Evolutionary conservation across 345 rosid species (phyloP).

Genomic region (Dimocarpus longan): DNA sequence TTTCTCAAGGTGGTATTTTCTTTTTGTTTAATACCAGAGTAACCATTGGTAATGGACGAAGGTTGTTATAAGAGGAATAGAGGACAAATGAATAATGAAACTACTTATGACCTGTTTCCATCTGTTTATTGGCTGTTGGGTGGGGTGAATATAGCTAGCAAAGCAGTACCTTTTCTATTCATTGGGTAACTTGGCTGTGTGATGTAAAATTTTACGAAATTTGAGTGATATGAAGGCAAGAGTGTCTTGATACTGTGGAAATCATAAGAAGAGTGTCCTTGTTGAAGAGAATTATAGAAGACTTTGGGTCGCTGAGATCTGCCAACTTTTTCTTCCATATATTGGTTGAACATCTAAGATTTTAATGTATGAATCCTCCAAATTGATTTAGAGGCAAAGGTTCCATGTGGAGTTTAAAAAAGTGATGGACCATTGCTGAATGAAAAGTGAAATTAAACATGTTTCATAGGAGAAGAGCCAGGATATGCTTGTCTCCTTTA

Average conservation of each 20-base stretch:
- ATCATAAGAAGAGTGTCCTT: neutral
- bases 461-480: neutral
- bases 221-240: neutral
- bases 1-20: neutral
- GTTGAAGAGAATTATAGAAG: neutral
- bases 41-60: neutral
- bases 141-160: neutral
- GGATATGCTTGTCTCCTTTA: neutral
- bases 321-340: neutral
- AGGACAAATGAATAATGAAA: neutral
- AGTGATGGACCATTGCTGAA: neutral
- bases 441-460: neutral
- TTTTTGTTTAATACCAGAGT: neutral
- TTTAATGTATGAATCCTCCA: neutral
- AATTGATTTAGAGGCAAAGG: neutral
- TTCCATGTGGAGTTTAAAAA: neutral
- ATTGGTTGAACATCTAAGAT: neutral
- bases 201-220: neutral
- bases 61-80: neutral
- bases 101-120: neutral
- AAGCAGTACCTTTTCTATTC: neutral
- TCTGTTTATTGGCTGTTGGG: neutral
- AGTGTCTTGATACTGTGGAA: neutral
- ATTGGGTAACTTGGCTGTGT: neutral
- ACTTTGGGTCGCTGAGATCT: neutral